phyloP scores from a whole-genome alignment of 305 asterid species.

The Fraxinus baroniana region DNA sequence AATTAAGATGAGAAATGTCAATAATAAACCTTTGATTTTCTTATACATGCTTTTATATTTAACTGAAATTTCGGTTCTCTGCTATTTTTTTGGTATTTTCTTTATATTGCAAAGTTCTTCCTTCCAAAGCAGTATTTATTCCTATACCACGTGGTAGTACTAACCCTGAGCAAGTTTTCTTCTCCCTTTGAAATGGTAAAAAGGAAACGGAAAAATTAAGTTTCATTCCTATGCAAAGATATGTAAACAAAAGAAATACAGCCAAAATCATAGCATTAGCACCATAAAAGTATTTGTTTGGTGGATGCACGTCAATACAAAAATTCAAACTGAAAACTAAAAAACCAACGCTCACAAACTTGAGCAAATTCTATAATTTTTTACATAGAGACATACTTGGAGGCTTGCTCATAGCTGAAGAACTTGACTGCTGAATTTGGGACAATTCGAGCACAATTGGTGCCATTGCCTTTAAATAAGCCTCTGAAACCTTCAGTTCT shows the following conservation, averaged over 20 bases:
- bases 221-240: neutral
- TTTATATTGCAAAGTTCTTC: neutral
- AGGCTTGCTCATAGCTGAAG: slow-evolving; percentile 98
- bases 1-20: neutral
- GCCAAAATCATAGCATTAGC: neutral
- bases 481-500: slow-evolving; percentile 88
- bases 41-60: neutral
- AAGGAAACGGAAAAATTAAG: neutral
- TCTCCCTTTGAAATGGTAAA: neutral
- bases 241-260: neutral
- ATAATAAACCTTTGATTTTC: neutral
- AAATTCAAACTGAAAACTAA: neutral
- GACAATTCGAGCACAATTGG: slow-evolving; percentile 94
- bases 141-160: neutral
- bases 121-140: neutral
- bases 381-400: slow-evolving; percentile 58
- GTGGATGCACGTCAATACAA: neutral
- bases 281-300: neutral
- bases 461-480: slow-evolving; percentile 91
- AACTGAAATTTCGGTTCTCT: neutral
- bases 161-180: neutral
- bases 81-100: neutral
- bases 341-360: neutral
- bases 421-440: slow-evolving; percentile 98
- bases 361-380: slow-evolving; percentile 2